These are phyloP conservation scores for Saccharomycopsis olivae DNA, from an alignment of 805 yeast species.

Conservation along the genomic window DNA sequence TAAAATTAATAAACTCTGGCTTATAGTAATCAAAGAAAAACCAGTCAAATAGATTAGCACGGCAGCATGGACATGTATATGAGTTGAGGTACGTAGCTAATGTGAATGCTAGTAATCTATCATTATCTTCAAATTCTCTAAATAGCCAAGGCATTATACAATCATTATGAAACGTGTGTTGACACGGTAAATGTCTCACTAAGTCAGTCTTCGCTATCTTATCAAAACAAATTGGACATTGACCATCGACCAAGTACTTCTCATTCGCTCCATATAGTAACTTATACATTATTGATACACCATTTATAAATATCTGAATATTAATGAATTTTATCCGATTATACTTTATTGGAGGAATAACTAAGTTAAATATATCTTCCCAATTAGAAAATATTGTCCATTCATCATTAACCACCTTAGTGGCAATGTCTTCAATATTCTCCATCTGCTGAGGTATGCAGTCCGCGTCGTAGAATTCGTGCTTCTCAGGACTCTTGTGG, in stretches of 20 bases:
- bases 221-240: slow-evolving; percentile 6
- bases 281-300: background rate
- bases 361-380: slow-evolving; percentile 3
- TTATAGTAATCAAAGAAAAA: slow-evolving; percentile 9
- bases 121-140: background rate
- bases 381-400: slow-evolving; percentile 7
- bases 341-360: background rate
- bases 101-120: background rate
- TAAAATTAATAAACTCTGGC: slow-evolving; percentile 3
- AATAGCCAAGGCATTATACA: slow-evolving; percentile 6
- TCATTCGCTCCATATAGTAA: background rate
- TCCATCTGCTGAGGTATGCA: background rate
- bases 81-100: background rate
- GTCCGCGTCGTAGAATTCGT: too few species aligned
- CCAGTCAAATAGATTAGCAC: slow-evolving; percentile 6
- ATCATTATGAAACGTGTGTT: slow-evolving; percentile 4
- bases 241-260: background rate
- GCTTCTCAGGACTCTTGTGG: too few species aligned
- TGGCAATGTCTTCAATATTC: slow-evolving; percentile 4
- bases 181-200: slow-evolving; percentile 6
- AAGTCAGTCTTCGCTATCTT: background rate
- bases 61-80: slow-evolving; percentile 8
- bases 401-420: slow-evolving; percentile 10
- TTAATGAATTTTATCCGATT: background rate
- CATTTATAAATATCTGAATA: background rate